Conservation (phyloP, 73 alveolate genomes). For the Symbiodinium natans region DNA sequence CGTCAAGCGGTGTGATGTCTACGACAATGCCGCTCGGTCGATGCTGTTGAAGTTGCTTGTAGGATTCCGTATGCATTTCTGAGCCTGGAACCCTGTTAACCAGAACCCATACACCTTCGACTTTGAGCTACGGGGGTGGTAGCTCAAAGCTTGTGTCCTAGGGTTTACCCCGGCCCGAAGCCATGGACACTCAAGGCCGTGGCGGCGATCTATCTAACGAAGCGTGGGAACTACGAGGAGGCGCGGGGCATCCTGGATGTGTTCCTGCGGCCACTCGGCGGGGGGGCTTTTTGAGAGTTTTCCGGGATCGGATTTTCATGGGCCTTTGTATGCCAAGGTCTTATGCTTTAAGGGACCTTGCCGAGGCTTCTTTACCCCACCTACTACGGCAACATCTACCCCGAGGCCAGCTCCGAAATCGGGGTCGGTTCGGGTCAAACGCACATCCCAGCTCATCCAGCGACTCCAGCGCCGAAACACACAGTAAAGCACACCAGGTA, state of each 20-base stretch:
- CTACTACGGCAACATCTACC: constrained; percentile 44
- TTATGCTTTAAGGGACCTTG: background rate
- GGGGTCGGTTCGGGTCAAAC: background rate
- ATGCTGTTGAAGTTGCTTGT: too few species aligned
- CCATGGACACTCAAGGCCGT: too few species aligned
- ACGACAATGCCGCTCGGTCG: constrained; percentile 39
- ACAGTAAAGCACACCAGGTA: too few species aligned
- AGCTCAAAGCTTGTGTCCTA: too few species aligned
- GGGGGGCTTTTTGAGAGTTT: too few species aligned
- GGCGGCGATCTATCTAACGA: constrained; percentile 55
- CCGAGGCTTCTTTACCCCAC: constrained; percentile 31
- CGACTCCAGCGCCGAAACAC: too few species aligned
- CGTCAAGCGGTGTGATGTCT: constrained; percentile 53
- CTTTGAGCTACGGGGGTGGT: too few species aligned
- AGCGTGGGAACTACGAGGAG: constrained; percentile 15
- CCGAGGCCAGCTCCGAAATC: background rate
- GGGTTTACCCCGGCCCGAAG: too few species aligned
- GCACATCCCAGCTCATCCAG: too few species aligned
- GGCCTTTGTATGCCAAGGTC: background rate
- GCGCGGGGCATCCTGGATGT: constrained; percentile 38
- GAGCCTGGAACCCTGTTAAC: too few species aligned
- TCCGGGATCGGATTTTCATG: background rate
- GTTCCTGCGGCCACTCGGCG: background rate
- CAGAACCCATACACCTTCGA: too few species aligned
- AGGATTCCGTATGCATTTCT: too few species aligned